Evolutionary conservation across 2,329 filamentous ascomycete species (phyloP).

Genomic region (Venturia carpophila): DNA sequence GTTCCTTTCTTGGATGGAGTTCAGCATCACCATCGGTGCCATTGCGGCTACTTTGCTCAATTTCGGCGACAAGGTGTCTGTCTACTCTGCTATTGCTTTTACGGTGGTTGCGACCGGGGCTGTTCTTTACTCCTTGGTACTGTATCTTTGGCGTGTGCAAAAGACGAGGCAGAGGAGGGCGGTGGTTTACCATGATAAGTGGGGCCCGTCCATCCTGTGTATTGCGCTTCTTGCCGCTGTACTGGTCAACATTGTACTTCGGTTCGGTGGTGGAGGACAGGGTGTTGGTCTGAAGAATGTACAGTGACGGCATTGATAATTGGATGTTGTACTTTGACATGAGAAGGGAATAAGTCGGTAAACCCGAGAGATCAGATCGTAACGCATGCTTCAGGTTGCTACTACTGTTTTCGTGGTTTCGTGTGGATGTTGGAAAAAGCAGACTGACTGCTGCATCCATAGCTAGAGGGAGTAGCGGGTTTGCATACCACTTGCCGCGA

Average conservation of each 20-base stretch:
- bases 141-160: conserved; percentile 82
- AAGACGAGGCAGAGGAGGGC: conserved; percentile 76
- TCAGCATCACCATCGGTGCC: conserved; percentile 79
- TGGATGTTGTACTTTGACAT: not conserved
- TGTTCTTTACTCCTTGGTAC: conserved; percentile 72
- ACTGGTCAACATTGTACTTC: conserved; percentile 69
- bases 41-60: conserved; percentile 37
- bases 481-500: not conserved
- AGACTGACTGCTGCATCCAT: not conserved
- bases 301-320: not conserved
- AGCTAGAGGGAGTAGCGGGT: not conserved
- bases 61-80: conserved; percentile 25
- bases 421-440: not conserved
- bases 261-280: conserved; percentile 51
- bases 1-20: conserved; percentile 95
- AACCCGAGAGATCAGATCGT: not conserved
- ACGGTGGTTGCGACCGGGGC: conserved; percentile 70
- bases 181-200: conserved; percentile 86
- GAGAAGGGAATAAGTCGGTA: too few species aligned
- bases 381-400: not conserved
- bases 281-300: conserved; percentile 34
- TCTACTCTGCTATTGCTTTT: conserved; percentile 58
- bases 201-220: conserved; percentile 74
- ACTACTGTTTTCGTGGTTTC: not conserved
- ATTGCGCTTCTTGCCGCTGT: conserved; percentile 65